A percentile compares a stretch with the other conserved stretches of the same genome.
Conservation (phyloP, 257 asterid genomes). For the Nicotiana paniculata region DNA sequence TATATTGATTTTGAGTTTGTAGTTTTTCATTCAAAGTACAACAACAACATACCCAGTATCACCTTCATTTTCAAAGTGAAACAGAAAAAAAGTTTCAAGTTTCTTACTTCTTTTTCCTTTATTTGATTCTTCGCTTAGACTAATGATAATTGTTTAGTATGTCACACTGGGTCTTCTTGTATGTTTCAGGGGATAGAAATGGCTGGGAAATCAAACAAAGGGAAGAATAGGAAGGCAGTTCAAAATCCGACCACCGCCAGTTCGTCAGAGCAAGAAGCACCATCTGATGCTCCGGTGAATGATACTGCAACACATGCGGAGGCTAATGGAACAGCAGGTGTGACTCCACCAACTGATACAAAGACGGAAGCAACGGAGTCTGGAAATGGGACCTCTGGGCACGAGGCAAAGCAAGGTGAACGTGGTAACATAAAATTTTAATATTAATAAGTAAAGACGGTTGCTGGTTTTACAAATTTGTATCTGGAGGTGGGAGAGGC, state of each 20-base stretch:
- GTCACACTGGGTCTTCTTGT: neutral
- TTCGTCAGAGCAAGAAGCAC: slow-evolving; percentile 22
- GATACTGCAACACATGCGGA: slow-evolving; percentile 27
- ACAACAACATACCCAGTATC: too few species aligned
- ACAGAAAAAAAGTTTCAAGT: too few species aligned
- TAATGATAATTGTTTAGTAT: neutral
- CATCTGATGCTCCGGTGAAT: slow-evolving; percentile 40
- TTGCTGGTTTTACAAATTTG: neutral
- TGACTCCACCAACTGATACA: slow-evolving; percentile 22
- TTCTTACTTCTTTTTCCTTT: neutral
- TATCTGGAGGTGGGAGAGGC: neutral
- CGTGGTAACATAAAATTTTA: neutral
- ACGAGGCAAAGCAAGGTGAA: slow-evolving; percentile 52
- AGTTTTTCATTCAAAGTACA: too few species aligned
- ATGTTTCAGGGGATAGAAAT: slow-evolving; percentile 34
- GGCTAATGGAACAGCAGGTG: slow-evolving; percentile 44
- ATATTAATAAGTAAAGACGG: neutral
- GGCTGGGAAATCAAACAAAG: slow-evolving; percentile 86
- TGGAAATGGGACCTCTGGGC: slow-evolving; percentile 28
- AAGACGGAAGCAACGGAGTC: slow-evolving; percentile 39
- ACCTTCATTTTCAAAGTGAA: neutral
- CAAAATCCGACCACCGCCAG: slow-evolving; percentile 28
- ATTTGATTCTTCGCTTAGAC: neutral
- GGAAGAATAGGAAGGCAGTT: slow-evolving; percentile 65
- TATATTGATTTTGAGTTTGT: neutral